These are phyloP conservation scores for Pseudocercospora macadamiae DNA, from an alignment of 2,329 filamentous ascomycete genomes.

Conservation along the genomic window DNA sequence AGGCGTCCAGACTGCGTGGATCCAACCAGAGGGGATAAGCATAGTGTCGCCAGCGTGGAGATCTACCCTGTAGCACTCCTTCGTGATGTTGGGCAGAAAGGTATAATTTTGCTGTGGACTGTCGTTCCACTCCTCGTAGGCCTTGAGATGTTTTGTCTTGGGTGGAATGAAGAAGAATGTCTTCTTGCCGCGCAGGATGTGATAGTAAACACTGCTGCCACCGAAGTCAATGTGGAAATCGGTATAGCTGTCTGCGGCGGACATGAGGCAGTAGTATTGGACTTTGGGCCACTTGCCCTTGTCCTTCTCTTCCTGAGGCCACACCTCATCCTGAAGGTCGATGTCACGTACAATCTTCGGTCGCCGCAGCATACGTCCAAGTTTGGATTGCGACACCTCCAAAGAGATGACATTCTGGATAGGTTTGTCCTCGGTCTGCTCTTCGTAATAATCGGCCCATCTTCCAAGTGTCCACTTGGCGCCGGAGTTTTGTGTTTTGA, in stretches of 20 bases:
- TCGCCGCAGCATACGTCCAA: slow-evolving; percentile 64
- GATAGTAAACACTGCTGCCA: slow-evolving; percentile 71
- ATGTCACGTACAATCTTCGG: slow-evolving; percentile 68
- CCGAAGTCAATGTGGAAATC: slow-evolving; percentile 75
- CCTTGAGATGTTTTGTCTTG: slow-evolving; percentile 68
- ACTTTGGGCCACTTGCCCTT: slow-evolving; percentile 64
- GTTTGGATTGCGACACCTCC: slow-evolving; percentile 65
- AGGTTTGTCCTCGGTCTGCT: slow-evolving; percentile 60
- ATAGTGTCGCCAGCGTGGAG: slow-evolving; percentile 69
- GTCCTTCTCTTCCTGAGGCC: slow-evolving; percentile 56
- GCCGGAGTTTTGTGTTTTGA: slow-evolving; percentile 68
- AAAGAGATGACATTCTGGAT: slow-evolving; percentile 72
- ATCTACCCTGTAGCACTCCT: slow-evolving; percentile 69
- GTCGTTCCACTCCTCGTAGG: slow-evolving; percentile 72
- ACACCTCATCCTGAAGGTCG: slow-evolving; percentile 59
- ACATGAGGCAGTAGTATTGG: slow-evolving; percentile 72
- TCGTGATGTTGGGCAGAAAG: slow-evolving; percentile 65
- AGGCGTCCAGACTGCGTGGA: slow-evolving; percentile 72
- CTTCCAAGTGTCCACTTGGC: slow-evolving; percentile 67
- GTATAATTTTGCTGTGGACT: slow-evolving; percentile 68
- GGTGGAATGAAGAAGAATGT: slow-evolving; percentile 73
- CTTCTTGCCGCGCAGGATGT: slow-evolving; percentile 69
- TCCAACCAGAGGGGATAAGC: slow-evolving; percentile 72
- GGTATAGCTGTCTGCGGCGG: slow-evolving; percentile 70
- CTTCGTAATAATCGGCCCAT: slow-evolving; percentile 71